Conservation (phyloP, 2,329 filamentous ascomycete genomes). For the Neonectria sp. region DNA sequence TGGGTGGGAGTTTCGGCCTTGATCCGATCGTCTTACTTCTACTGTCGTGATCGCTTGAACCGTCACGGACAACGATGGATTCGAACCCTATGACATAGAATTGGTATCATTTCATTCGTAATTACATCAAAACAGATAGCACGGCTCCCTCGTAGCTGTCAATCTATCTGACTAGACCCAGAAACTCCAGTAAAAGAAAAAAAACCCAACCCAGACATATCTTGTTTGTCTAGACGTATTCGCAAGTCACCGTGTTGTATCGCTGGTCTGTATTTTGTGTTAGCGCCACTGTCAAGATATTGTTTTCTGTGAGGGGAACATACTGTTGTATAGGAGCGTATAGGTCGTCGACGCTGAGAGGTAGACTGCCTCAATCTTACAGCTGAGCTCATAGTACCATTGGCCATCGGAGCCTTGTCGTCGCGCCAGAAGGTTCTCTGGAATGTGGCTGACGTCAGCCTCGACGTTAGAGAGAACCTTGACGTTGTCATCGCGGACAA, state of each 20-base stretch:
- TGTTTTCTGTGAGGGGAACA: conserved; percentile 24
- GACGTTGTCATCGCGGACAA: conserved; percentile 55
- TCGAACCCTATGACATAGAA: neutral
- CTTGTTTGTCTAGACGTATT: conserved; percentile 55
- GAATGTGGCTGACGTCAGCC: conserved; percentile 59
- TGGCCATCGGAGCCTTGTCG: conserved; percentile 54
- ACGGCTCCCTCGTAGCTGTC: conserved; percentile 16
- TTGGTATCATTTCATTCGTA: conserved; percentile 36
- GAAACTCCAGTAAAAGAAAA: conserved; percentile 28
- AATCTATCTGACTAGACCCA: conserved; percentile 27
- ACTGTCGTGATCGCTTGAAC: neutral
- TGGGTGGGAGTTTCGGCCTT: too few species aligned
- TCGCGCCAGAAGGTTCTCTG: conserved; percentile 53
- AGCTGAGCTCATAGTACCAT: conserved; percentile 58
- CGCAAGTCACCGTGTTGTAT: conserved; percentile 59
- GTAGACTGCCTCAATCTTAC: conserved; percentile 59
- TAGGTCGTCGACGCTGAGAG: conserved; percentile 60
- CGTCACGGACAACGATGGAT: neutral
- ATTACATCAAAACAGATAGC: conserved; percentile 29
- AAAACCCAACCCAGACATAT: neutral
- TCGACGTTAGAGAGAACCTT: conserved; percentile 54
- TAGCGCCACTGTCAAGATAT: conserved; percentile 23
- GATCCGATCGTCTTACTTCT: too few species aligned
- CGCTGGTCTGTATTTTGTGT: conserved; percentile 51
- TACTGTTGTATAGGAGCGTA: conserved; percentile 60